Evolutionary conservation across 2,329 filamentous ascomycete genomes (phyloP), one percentile per base, ranked within the genome.

Genomic region (Neofusicoccum sp.): DNA sequence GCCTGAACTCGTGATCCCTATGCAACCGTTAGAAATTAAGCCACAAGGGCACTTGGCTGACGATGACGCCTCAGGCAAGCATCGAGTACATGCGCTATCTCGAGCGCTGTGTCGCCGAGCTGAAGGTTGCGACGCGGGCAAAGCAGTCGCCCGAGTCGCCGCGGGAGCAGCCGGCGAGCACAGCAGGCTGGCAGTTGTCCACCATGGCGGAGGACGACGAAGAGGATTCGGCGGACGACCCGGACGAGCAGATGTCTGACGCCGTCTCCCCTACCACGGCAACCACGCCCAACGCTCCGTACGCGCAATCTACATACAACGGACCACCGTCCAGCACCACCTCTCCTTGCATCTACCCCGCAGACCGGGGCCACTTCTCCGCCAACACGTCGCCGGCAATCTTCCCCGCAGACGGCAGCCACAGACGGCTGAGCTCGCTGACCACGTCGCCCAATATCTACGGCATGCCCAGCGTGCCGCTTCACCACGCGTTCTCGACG

Each of bases 1-100:
- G 45, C 11, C 50, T 37, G 2, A 7, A 39, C 33, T 22, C 16
- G 9, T 28, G 9, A 31, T 28, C 14, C 28, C 22, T 33, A 7
- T 39, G 39, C 39, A 34, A 22, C 22, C 31, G 29, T 22, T 33
- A 52, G 16, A 37, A 33, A 2, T 36, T n/a, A 47, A 48, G 41
- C 41, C 36, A 31, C 22, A 14, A 4, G n/a, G 11, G 7, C 29
- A 39, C 22, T 50, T 49, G 29, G 44, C 41, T 47, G 31, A 45
- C 31, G 11, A 54, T 7, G 8, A 63, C 43, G 39, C 31, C 9
- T 36, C 67, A 97, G 93, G 94, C 94, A 4, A 95, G 93, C 50
- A 98, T 98, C 65, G 95, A 98, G 70, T 98, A 99, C 71, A 87
- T 98, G 67, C 89, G 91, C 65, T 99, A 99, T 74, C 85, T 99